These are phyloP conservation scores for Ophiognomonia clavigignenti-juglandacearum DNA, from an alignment of 2,329 filamentous ascomycete genomes.

Conservation along the genomic window DNA sequence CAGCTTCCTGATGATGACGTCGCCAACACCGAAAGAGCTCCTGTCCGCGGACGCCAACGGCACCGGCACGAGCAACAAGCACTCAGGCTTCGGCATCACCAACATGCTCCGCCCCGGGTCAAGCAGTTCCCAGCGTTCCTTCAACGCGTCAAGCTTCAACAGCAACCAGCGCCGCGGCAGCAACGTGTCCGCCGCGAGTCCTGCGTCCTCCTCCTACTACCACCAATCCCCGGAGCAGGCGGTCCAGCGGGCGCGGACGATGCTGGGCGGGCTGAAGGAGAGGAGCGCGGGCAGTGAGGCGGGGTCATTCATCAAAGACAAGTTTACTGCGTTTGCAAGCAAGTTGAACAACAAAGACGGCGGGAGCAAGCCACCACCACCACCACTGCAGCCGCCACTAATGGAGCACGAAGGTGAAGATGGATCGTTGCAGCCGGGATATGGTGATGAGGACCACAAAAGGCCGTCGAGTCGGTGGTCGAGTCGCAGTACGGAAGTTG, in stretches of 20 bases:
- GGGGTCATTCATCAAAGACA: conserved; percentile 16
- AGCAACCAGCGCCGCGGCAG: conserved; percentile 15
- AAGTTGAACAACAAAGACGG: conserved; percentile 19
- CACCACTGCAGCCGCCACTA: conserved; percentile 31
- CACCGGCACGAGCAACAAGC: conserved; percentile 6
- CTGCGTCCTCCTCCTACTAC: too few species aligned
- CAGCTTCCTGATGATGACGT: conserved; percentile 42
- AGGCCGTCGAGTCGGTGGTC: conserved; percentile 14
- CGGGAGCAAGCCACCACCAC: too few species aligned
- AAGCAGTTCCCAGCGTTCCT: conserved; percentile 20
- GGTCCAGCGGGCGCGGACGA: conserved; percentile 5
- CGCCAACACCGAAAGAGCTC: conserved; percentile 34
- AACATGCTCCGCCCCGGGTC: conserved; percentile 20
- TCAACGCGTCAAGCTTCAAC: conserved; percentile 15
- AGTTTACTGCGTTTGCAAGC: conserved; percentile 22
- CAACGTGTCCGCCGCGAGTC: too few species aligned
- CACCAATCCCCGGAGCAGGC: conserved; percentile 9
- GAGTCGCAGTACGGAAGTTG: conserved; percentile 15
- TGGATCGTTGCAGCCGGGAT: conserved; percentile 17
- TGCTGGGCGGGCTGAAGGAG: conserved; percentile 16
- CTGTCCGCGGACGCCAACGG: conserved; percentile 12
- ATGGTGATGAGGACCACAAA: conserved; percentile 20
- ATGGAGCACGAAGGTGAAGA: background rate
- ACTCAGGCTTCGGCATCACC: conserved; percentile 17
- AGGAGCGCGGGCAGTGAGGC: conserved; percentile 13